Base-by-base conservation (phyloP, 2,329 filamentous ascomycete genomes). In the Mycosphaerelloides madeirae region DNA sequence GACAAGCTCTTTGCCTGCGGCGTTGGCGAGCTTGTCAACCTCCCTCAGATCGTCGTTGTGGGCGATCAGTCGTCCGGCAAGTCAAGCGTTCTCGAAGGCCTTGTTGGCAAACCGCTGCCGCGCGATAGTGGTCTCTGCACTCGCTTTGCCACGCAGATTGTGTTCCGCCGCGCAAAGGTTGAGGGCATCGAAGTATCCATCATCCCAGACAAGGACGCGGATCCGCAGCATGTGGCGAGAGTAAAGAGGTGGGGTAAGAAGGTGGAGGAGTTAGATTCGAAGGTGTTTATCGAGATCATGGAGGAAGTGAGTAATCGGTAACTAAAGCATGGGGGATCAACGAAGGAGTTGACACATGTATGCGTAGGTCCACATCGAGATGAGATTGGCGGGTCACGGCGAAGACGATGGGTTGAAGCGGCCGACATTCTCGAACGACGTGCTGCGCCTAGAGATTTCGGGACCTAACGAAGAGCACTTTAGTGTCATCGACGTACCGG, bases 31-130 rank as follows among this genome's bases (percentile, higher is more conserved):
- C 49, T 59, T 8, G 49, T 62, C 6, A 45, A 51, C 3, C 52
- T 68, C 1, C 61, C 67, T 3, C 56, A 62, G 37, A 53, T 63
- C 29, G 71, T 83, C 7, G 78, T 82, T 3, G 75, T 78, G n/a
- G 79, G 81, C 4, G 76, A 80, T 35, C 77, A 80, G 44, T 80
- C 76, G 0, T 72, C 73, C 0, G 80, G 80, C 2, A 84, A 84
- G 56, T 79, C 74, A 12, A 81, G 77, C 0, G 77, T 83, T 0
- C 70, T 84, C 0, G 77, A 83, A 50, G 81, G 80, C 1, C 76
- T 84, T 28, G 78, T 79, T 0, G 70, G 74, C 8, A 54, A 53
- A 41, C 70, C 70, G 0, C 80, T 84, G 28, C 76, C 78, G 0
- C 65, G 73, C 6, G 75, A 79, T 8, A 72, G 72, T 13, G 73